Evolutionary conservation across 805 yeast species (phyloP), one percentile per base, ranked within the genome.

Genomic region (Starmerella bombicola): DNA sequence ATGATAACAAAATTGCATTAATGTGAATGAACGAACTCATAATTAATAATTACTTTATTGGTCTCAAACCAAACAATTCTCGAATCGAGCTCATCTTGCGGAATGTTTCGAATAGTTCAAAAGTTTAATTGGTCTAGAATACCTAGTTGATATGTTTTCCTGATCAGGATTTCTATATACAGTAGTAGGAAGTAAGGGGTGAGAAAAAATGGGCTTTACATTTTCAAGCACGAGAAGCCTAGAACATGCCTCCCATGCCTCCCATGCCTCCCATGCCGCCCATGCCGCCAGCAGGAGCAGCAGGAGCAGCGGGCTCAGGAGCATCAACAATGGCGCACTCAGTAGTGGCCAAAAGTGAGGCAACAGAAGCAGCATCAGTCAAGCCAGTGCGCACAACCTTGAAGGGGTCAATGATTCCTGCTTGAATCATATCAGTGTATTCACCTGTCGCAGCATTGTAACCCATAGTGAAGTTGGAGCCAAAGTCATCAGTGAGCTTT

Each of bases 331-430:
- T 83, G 49, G 96, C 96, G 64, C 95, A 93, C 69, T 91, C 98
- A 50, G 98, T 88, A 45, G 97, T 88, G 50, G 97, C 96, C 63
- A 91, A 73, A 62, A 91, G 71, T 23, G 95, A 84, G 35, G 98
- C 97, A 49, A 91, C 96, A 69, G 97, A 95, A 37, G 93, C 74
- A 47, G 98, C 97, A 58, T 91, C 97, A 42, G 83, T 83, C 58
- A 91, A 71, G 48, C 97, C 96, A 56, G 83, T 78, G 71, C 91
- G 83, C 46, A 91, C 95, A 53, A 88, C 97, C 74, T 85, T 88
- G 75, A 88, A 84, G 54, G 98, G 98, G 66, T 91, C 98, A 57
- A 88, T 84, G 67, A 91, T 88, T 72, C 98, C 98, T 45, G 91
- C 78, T 51, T 83, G 83, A 55, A 88, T 76, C 95, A 91, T 85